These are phyloP conservation scores for Rhynchosporium agropyri DNA, from an alignment of 2,329 filamentous ascomycete species.

Conservation along the genomic window DNA sequence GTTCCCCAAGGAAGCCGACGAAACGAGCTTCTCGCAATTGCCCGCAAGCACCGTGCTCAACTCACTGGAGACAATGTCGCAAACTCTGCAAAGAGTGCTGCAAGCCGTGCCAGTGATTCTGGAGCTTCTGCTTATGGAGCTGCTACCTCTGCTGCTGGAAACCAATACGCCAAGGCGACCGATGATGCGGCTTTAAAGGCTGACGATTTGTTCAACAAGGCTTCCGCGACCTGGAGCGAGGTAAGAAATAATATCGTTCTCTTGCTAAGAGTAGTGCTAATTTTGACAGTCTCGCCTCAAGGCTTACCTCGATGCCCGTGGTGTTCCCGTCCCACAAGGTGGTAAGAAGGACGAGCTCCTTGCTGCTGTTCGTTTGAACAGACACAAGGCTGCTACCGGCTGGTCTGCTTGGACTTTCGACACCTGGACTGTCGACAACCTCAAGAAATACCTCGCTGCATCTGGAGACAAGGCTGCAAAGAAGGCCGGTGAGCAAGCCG, in stretches of 20 bases:
- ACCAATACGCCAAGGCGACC: slow-evolving; percentile 76
- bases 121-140: slow-evolving; percentile 68
- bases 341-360: slow-evolving; percentile 74
- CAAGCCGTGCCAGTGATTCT: slow-evolving; percentile 67
- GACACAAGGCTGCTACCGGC: slow-evolving; percentile 68
- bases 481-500: slow-evolving; percentile 63
- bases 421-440: slow-evolving; percentile 71
- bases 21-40: slow-evolving; percentile 86
- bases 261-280: slow-evolving; percentile 17
- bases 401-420: slow-evolving; percentile 80
- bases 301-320: slow-evolving; percentile 75
- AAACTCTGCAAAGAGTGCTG: slow-evolving; percentile 65
- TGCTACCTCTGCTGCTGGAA: slow-evolving; percentile 74
- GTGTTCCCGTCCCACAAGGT: slow-evolving; percentile 72
- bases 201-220: slow-evolving; percentile 68
- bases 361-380: slow-evolving; percentile 72
- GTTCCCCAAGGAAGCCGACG: slow-evolving; percentile 87
- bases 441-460: slow-evolving; percentile 59
- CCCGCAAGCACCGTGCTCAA: slow-evolving; percentile 81
- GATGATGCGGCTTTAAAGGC: slow-evolving; percentile 64
- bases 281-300: slow-evolving; percentile 61
- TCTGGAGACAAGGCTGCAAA: slow-evolving; percentile 58
- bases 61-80: slow-evolving; percentile 65
- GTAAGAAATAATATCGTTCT: slow-evolving; percentile 41
- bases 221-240: slow-evolving; percentile 68